phyloP scores from a whole-genome alignment of 768 basidiomycete genomes.

The Panellus pusillus region DNA sequence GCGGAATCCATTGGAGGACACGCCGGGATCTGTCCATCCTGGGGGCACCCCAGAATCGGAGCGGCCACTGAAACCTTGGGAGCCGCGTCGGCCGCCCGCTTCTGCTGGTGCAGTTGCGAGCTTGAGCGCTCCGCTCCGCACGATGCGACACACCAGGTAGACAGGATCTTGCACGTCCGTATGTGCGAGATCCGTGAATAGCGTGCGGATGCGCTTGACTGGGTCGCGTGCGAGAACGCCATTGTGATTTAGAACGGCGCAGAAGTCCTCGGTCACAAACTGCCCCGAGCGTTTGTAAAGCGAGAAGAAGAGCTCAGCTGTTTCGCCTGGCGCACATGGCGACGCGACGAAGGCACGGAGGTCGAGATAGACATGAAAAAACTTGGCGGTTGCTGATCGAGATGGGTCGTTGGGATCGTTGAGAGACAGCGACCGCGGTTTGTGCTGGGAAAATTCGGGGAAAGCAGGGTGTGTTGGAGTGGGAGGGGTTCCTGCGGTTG shows the following conservation, averaged over 20 bases:
- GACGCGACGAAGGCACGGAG: constrained; percentile 90
- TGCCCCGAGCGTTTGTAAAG: constrained; percentile 85
- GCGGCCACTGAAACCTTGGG: constrained; percentile 40
- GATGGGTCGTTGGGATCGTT: constrained; percentile 31
- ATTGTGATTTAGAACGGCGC: constrained; percentile 86
- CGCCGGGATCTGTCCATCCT: constrained; percentile 8
- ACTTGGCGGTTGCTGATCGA: constrained; percentile 57
- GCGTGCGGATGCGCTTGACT: constrained; percentile 70
- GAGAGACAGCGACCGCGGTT: constrained; percentile 41
- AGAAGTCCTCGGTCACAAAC: constrained; percentile 94
- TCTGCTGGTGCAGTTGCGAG: constrained; percentile 53
- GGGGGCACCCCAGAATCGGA: constrained; percentile 6
- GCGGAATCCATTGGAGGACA: constrained; percentile 24
- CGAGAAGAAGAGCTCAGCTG: constrained; percentile 91
- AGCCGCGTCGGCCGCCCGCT: constrained; percentile 46
- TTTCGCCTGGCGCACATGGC: constrained; percentile 87
- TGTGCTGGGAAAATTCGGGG: constrained; percentile 50
- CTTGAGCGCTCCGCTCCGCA: constrained; percentile 85
- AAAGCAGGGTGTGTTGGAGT: constrained; percentile 73
- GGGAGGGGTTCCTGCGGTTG: constrained; percentile 46
- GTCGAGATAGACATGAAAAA: constrained; percentile 90
- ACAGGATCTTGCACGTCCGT: constrained; percentile 85
- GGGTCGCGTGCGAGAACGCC: constrained; percentile 85
- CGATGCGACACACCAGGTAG: constrained; percentile 87
- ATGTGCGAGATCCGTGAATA: constrained; percentile 87